Base-by-base conservation (phyloP, 495 filamentous ascomycete species). In the Lophium mytilinum region DNA sequence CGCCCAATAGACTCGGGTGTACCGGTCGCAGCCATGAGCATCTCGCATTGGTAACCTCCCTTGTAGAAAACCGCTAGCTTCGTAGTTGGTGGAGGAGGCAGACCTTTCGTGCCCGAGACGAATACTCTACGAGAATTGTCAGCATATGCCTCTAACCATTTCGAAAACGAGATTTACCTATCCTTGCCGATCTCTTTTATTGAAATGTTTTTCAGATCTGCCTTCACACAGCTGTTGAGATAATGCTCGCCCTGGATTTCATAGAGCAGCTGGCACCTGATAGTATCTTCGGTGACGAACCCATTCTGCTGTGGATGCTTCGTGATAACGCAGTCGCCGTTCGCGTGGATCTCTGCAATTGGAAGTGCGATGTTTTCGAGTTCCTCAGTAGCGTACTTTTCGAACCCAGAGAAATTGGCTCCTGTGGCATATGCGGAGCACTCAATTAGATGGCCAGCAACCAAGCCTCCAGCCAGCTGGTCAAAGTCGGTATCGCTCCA, bases 231-330 rank as follows among this genome's bases (percentile, higher is more conserved):
- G 5, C 71, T 74, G 70, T 83, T 79, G 51, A 73, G 74, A 57
- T 81, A 81, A 61, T 72, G 72, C 1, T 71, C 72, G 1, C 80
- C 80, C 55, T 83, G 80, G 39, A 83, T 76, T 60, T 83, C 80
- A 63, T 83, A 83, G n/a, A 83, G 58, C 3, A 82, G 58, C 55
- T 82, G 77, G n/a, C 70, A 75, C 12, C 73, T 75, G 50, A 79
- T 76, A 4, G 77, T 81, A 37, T 80, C 75, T 12, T 72, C 74
- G 3, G 72, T 76, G 46, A 68, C 68, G 30, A 64, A 37, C 0
- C 68, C 68, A 10, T 57, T 58, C 14, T 57, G 57, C 15, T 53
- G 45, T 9, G 60, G 52, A 17, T 60, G 61, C 58, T 72, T 72
- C 10, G 63, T 66, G 10, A 66, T 47, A 69, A 78, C 65, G 19